Evolutionary conservation across 768 basidiomycete species (phyloP).

Genomic region (Lentinula sp.): DNA sequence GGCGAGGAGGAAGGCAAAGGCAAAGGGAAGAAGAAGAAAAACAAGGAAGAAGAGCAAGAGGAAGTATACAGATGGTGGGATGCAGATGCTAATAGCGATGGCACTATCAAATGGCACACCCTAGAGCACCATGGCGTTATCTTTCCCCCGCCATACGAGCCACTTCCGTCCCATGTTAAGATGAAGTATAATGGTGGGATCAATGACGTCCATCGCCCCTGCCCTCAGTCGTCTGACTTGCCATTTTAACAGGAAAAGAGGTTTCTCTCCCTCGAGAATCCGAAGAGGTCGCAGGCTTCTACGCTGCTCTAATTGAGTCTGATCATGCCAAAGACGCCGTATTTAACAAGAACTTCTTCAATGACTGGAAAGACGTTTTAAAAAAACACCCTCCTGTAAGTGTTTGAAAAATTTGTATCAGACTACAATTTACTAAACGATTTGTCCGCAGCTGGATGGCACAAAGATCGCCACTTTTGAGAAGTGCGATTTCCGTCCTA

Average conservation of each 20-base stretch:
- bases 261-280: conserved; percentile 78
- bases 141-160: conserved; percentile 93
- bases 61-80: conserved; percentile 89
- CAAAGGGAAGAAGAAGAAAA: conserved; percentile 42
- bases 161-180: conserved; percentile 75
- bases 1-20: conserved; percentile 23
- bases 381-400: conserved; percentile 81
- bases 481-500: conserved; percentile 89
- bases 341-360: conserved; percentile 95
- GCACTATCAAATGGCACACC: conserved; percentile 87
- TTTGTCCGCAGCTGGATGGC: conserved; percentile 49
- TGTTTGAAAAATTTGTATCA: conserved; percentile 12
- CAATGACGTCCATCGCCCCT: neutral
- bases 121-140: conserved; percentile 91
- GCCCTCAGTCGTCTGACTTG: neutral
- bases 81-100: conserved; percentile 65
- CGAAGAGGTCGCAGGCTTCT: conserved; percentile 97
- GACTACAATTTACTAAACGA: conserved; percentile 2
- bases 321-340: conserved; percentile 84
- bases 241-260: conserved; percentile 49
- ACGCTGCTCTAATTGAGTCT: conserved; percentile 86
- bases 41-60: conserved; percentile 65
- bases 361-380: conserved; percentile 77
- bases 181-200: conserved; percentile 88
- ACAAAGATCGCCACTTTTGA: conserved; percentile 71